Evolutionary conservation across 768 basidiomycete genomes (phyloP).

Genomic region (Cubamyces lactineus): DNA sequence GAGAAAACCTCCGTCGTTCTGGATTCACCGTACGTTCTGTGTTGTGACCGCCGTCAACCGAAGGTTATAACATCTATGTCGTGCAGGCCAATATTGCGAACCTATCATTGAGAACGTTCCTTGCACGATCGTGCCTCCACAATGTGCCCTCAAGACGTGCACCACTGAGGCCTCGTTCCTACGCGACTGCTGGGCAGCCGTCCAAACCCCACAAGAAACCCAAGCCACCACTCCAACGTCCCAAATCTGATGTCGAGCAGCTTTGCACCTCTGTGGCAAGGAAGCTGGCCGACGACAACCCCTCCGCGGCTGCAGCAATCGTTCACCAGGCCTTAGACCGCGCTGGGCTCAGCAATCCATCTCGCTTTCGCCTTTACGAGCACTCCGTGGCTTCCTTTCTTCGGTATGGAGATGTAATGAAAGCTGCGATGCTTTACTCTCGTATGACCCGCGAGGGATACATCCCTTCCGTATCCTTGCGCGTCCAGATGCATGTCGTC

Average conservation of each 20-base stretch:
- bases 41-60: too few relatives aligned
- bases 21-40: neutral
- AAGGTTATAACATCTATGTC: neutral
- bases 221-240: neutral
- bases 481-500: slow-evolving; percentile 46
- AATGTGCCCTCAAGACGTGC: neutral
- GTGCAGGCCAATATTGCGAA: slow-evolving; percentile 7
- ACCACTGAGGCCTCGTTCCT: neutral
- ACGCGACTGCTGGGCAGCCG: neutral
- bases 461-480: slow-evolving; percentile 40
- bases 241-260: neutral
- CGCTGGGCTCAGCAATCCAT: slow-evolving; percentile 2
- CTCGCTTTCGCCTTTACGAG: slow-evolving; percentile 36
- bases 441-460: slow-evolving; percentile 47
- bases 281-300: neutral
- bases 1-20: neutral
- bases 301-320: slow-evolving; percentile 6
- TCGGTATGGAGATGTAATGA: slow-evolving; percentile 38
- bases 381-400: slow-evolving; percentile 46
- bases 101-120: neutral
- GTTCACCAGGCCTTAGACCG: slow-evolving; percentile 12
- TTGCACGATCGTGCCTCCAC: neutral
- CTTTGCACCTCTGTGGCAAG: neutral
- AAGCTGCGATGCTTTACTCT: slow-evolving; percentile 45
- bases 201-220: neutral